Conservation (phyloP, 2,329 filamentous ascomycete genomes). For the Juglanconis sp. region DNA sequence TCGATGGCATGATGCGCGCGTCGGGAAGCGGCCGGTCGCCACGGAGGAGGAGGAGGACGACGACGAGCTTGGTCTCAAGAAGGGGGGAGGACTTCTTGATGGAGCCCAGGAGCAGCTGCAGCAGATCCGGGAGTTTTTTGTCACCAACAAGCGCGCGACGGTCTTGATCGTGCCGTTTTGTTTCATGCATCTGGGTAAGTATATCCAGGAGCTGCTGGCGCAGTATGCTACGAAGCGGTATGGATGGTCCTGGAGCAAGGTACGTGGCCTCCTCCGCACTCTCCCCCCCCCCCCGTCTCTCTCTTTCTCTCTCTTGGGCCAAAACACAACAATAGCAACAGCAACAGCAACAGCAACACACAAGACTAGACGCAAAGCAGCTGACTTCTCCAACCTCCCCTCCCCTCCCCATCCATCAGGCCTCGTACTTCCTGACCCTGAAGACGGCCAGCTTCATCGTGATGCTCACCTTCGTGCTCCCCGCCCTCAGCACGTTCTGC, state of each 20-base stretch:
- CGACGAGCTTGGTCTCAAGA: constrained; percentile 10
- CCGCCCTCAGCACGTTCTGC: constrained; percentile 31
- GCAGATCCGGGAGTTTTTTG: constrained; percentile 31
- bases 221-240: constrained; percentile 54
- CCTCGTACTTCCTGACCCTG: constrained; percentile 39
- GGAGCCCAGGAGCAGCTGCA: constrained; percentile 6
- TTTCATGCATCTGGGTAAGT: constrained; percentile 31
- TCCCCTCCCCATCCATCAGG: constrained; percentile 22
- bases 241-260: constrained; percentile 43
- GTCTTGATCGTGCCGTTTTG: constrained; percentile 36
- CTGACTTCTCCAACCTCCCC: no score
- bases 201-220: constrained; percentile 37
- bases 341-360: no score
- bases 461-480: constrained; percentile 37
- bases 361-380: background rate
- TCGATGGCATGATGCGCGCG: constrained; percentile 26
- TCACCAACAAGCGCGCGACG: constrained; percentile 35
- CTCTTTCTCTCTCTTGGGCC: no score
- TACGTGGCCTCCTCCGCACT: constrained; percentile 23
- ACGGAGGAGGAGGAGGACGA: background rate
- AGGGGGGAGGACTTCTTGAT: constrained; percentile 19
- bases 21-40: background rate
- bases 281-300: background rate
- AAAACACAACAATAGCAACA: no score
- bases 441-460: constrained; percentile 35